Evolutionary conservation across 352 stramenopile genomes (phyloP), one percentile per base, ranked within the genome.

Genomic region (Phytophthora brassicae): DNA sequence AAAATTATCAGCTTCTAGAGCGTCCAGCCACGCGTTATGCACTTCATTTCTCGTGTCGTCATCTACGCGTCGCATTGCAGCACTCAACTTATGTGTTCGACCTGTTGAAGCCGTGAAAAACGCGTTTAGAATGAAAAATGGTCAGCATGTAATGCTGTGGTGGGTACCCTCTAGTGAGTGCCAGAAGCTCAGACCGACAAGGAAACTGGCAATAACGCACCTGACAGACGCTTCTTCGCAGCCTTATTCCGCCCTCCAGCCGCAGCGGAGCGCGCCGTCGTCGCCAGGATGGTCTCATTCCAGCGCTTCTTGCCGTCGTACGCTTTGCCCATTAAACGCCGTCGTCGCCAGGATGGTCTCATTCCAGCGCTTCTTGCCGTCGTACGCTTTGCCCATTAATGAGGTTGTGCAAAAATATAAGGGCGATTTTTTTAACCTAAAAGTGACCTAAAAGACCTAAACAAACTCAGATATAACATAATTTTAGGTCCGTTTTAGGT

Each of bases 1-100:
- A 46, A 94, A 96, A 68, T 96, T 95, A 57, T 97, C 88, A 6
- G 86, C 88, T 71, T 97, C 89, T 6, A 97, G 68, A 20, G 89
- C 86, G 41, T 97, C 89, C 36, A 97, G 46, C 4, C 89, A 82
- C 31, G 88, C 88, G 43, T 95, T 92, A 24, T 81, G 89, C 23
- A 96, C 89, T 60, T 91, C 73, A 52, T 72, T 73, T 6, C 86
- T 74, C n/a, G 86, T 95, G 49, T 91, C 84, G 29, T 91, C 81
- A 60, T 95, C 86, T 33, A 95, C 86, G 41, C 70, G 78, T 56
- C 77, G 75, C 86, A 95, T 95, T 43, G 81, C 84, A 35, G 87
- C 85, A 62, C 85, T 94, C 65, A 95, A 69, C 55, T 83, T 88
- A 22, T 86, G 68, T 49, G 78, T 88, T 39, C 86, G 84, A 0